phyloP scores from a whole-genome alignment of 768 basidiomycete genomes.

The Mycena rebaudengoi region DNA sequence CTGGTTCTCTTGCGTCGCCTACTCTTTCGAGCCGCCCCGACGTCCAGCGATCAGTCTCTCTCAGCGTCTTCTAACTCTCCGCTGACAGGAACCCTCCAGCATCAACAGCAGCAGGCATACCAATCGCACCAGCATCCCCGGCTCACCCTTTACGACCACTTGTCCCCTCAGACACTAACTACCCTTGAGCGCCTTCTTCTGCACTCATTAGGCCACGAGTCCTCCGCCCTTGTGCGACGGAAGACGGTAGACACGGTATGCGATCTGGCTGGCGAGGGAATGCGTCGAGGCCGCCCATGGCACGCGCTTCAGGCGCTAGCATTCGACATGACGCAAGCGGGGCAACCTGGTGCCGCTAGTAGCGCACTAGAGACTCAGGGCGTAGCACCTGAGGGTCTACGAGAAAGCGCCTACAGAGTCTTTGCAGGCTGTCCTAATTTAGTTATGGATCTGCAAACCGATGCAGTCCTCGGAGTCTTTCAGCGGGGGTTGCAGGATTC shows the following conservation, averaged over 20 bases:
- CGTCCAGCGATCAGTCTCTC: slow-evolving; percentile 25
- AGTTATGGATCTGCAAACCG: slow-evolving; percentile 78
- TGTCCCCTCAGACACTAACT: slow-evolving; percentile 69
- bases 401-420: slow-evolving; percentile 74
- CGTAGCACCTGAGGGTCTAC: slow-evolving; percentile 38
- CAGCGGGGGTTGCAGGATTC: slow-evolving; percentile 73
- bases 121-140: slow-evolving; percentile 35
- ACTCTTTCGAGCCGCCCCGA: slow-evolving; percentile 69
- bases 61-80: slow-evolving; percentile 21
- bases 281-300: slow-evolving; percentile 82
- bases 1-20: slow-evolving; percentile 82
- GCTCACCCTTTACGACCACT: slow-evolving; percentile 81
- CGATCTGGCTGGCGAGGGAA: slow-evolving; percentile 79
- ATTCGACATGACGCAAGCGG: slow-evolving; percentile 67
- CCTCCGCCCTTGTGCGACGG: slow-evolving; percentile 62
- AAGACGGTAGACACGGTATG: slow-evolving; percentile 80
- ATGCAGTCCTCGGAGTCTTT: slow-evolving; percentile 72
- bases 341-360: slow-evolving; percentile 13
- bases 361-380: background rate
- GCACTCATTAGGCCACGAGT: slow-evolving; percentile 72
- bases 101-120: slow-evolving; percentile 25
- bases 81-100: slow-evolving; percentile 20
- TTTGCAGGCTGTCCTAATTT: slow-evolving; percentile 81
- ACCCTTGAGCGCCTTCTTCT: slow-evolving; percentile 79
- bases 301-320: slow-evolving; percentile 78